A percentile compares a stretch with the other conserved stretches of the same genome.
These are phyloP conservation scores for Tausonia pullulans DNA, from an alignment of 1,284 basidiomycete genomes.

Conservation along the genomic window DNA sequence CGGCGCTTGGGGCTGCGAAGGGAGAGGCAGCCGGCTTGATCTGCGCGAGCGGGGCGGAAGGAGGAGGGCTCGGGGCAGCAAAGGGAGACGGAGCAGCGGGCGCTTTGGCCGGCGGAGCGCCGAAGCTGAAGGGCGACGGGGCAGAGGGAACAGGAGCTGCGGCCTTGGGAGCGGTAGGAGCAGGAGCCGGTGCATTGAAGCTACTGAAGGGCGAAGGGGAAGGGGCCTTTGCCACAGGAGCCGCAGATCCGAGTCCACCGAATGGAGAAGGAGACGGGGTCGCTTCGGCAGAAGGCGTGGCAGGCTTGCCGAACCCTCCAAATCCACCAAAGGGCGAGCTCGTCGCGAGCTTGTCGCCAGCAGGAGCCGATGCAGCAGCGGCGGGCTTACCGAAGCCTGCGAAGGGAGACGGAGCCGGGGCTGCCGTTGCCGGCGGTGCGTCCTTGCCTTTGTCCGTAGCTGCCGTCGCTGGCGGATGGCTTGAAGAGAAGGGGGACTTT, in stretches of 20 bases:
- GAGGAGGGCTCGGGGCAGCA: background rate
- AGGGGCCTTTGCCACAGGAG: background rate
- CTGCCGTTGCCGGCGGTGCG: too few relatives aligned
- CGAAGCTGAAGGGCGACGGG: background rate
- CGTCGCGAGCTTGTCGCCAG: background rate
- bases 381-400: conserved; percentile 15
- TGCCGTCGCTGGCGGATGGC: too few relatives aligned
- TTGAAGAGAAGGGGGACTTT: too few relatives aligned
- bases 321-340: conserved; percentile 3
- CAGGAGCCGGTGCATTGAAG: background rate
- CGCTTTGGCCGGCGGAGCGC: conserved; percentile 1
- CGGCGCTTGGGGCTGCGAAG: background rate
- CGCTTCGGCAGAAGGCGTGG: background rate
- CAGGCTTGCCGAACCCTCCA: conserved; percentile 13
- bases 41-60: background rate
- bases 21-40: background rate
- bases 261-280: conserved; percentile 2
- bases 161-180: conserved; percentile 6
- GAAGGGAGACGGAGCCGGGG: too few relatives aligned
- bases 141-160: background rate
- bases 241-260: conserved; percentile 1
- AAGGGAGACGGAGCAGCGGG: background rate
- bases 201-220: background rate
- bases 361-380: conserved; percentile 8
- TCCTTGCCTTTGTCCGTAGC: too few relatives aligned